phyloP scores from a whole-genome alignment of 495 filamentous ascomycete genomes.

The Hyphodiscus hymeniophilus region DNA sequence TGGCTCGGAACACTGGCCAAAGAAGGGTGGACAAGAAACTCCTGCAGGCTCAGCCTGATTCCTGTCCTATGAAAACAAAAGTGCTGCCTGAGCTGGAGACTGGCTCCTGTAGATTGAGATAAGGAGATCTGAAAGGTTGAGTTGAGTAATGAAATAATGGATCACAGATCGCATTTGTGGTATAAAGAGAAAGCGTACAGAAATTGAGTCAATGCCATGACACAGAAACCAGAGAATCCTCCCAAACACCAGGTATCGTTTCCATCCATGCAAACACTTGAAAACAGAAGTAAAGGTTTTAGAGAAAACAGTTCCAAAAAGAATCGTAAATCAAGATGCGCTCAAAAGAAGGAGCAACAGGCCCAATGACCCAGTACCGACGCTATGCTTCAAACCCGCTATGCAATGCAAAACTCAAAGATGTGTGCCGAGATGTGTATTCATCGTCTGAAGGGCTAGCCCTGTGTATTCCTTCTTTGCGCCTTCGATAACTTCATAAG shows the following conservation, averaged over 20 bases:
- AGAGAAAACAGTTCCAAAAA: conserved; percentile 5
- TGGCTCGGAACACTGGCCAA: conserved; percentile 2
- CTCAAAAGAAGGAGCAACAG: conserved; percentile 13
- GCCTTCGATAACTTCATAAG: conserved; percentile 25
- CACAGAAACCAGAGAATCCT: conserved; percentile 3
- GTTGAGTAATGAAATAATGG: conserved; percentile 9
- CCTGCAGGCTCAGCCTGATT: conserved; percentile 20
- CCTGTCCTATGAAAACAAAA: conserved; percentile 10
- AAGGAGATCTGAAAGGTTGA: neutral
- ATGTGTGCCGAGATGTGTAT: conserved; percentile 7
- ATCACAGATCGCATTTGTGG: conserved; percentile 18
- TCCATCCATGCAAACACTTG: conserved; percentile 17
- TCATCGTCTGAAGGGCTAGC: conserved; percentile 14
- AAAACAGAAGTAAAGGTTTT: conserved; percentile 1
- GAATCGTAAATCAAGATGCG: neutral
- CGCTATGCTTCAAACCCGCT: conserved; percentile 22
- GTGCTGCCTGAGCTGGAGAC: conserved; percentile 19
- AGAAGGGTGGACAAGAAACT: neutral
- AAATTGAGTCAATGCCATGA: neutral
- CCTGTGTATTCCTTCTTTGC: conserved; percentile 21
- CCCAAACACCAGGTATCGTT: conserved; percentile 24
- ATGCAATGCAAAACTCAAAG: conserved; percentile 20
- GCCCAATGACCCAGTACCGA: conserved; percentile 19
- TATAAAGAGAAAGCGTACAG: conserved; percentile 1
- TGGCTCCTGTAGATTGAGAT: conserved; percentile 13